Evolutionary conservation across 441 rosid genomes (phyloP), one percentile per base, ranked within the genome.

Genomic region (Mallotus repandus): DNA sequence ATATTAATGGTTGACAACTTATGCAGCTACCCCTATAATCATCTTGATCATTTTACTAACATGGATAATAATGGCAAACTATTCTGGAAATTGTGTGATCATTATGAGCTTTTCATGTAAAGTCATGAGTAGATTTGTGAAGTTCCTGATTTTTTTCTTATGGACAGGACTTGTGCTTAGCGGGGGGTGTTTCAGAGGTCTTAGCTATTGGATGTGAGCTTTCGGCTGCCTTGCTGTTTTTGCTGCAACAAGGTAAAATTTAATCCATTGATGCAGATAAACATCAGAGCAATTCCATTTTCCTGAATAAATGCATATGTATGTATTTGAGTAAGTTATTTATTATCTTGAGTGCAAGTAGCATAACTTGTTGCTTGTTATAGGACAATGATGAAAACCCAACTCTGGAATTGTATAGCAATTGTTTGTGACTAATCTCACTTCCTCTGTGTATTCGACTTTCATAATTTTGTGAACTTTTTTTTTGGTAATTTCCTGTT

Each of bases 1-100:
- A 70, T 58, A 54, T 70, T 57, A 8, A 15, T 32, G 7, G 9
- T 22, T 53, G 69, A 65, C 53, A 19, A 62, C 43, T 43, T 18
- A 48, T 29, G 14, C 49, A 8, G 66, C 46, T 4, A 5, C 50
- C 49, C 35, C 14, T 53, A 5, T 41, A 57, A 25, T n/a, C 50
- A 50, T 14, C 25, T 57, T 55, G 10, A 19, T 63, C 69, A 53
- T 41, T 41, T 60, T 9, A 16, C 35, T 25, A 13, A 59, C 32
- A 10, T 60, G 55, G 66, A 59, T 22, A 59, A 56, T 16, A n/a
- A 22, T 57, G 63, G 72, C 6, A 69, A 38, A 50, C 38, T 69
- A 19, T 38, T 13, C 21, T 38, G 11, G 43, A 55, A 55, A 56
- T 0, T 41, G 15, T 35, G 11, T 19, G 38, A 25, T 56, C 38